phyloP scores from a whole-genome alignment of 768 basidiomycete species.

The Tephrocybe sp. region DNA sequence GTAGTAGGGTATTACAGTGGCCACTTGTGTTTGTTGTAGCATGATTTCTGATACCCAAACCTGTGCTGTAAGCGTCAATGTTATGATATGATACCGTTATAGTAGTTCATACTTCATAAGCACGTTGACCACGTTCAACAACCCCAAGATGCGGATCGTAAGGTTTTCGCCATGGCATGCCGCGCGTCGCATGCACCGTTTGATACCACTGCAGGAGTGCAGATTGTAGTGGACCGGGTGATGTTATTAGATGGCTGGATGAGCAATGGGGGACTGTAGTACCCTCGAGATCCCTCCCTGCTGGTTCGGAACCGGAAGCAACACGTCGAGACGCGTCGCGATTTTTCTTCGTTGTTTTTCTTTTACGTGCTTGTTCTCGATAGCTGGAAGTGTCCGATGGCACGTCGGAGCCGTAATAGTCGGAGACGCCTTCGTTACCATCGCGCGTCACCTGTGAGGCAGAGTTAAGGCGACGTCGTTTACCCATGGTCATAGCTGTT shows the following conservation, averaged over 20 bases:
- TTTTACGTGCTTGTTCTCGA: constrained; percentile 4
- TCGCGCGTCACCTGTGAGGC: background rate
- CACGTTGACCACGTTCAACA: constrained; percentile 76
- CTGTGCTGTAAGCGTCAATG: no score
- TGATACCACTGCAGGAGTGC: constrained; percentile 74
- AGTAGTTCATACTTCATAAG: constrained; percentile 90
- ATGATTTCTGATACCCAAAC: constrained; percentile 94
- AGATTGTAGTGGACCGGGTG: constrained; percentile 40
- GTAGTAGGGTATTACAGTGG: constrained; percentile 93
- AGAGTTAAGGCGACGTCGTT: constrained; percentile 5
- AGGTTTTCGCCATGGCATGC: constrained; percentile 92
- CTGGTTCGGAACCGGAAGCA: background rate
- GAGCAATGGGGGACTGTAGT: constrained; percentile 34
- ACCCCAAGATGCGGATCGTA: constrained; percentile 52
- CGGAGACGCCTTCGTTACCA: background rate
- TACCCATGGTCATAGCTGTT: constrained; percentile 1
- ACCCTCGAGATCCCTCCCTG: background rate
- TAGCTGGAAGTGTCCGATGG: constrained; percentile 9
- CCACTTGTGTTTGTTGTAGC: constrained; percentile 96
- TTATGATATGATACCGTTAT: no score
- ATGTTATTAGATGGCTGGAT: constrained; percentile 48
- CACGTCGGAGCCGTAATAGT: constrained; percentile 17
- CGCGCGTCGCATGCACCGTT: constrained; percentile 60
- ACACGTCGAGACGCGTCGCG: background rate
- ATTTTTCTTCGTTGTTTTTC: constrained; percentile 8